Evolutionary conservation across 2,329 filamentous ascomycete genomes (phyloP).

Genomic region (Venturia aucupariae): DNA sequence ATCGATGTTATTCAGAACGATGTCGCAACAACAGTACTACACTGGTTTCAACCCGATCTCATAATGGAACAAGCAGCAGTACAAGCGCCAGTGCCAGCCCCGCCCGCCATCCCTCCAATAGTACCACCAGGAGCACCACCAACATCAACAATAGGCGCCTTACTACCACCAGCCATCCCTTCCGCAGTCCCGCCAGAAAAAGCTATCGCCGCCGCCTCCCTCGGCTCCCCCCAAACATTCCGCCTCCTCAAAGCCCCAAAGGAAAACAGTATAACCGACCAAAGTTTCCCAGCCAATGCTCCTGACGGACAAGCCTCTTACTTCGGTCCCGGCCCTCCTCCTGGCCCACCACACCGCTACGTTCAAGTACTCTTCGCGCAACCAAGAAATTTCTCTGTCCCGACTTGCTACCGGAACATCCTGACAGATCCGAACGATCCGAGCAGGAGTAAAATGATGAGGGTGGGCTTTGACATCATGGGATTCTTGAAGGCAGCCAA

Average conservation of each 20-base stretch:
- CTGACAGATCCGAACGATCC: not conserved
- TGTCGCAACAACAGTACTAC: conserved; percentile 14
- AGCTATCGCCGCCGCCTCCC: not conserved
- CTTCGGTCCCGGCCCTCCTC: conserved; percentile 14
- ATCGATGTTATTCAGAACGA: conserved; percentile 13
- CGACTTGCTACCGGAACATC: conserved; percentile 13
- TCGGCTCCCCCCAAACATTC: not conserved
- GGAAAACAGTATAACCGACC: not conserved
- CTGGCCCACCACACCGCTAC: conserved; percentile 15
- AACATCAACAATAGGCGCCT: not conserved
- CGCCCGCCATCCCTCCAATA: not conserved
- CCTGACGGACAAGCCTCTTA: conserved; percentile 8
- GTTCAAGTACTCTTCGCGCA: conserved; percentile 16
- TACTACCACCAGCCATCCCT: not conserved
- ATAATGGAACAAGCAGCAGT: not conserved
- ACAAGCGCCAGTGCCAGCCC: not conserved
- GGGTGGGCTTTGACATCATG: conserved; percentile 14
- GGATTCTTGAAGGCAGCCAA: conserved; percentile 10
- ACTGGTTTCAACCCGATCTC: conserved; percentile 16
- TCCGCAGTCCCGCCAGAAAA: too few relatives aligned
- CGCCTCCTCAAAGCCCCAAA: not conserved
- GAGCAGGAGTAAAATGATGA: not conserved
- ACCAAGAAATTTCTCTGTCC: conserved; percentile 11
- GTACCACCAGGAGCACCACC: not conserved
- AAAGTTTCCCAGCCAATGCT: not conserved